A percentile compares a stretch with the other conserved stretches of the same genome.
These are phyloP conservation scores for carrot (Daucus carota) DNA, from an alignment of 129 eudicot species.

Conservation along the genomic window DH1_v3.0 NC_030383.2:44865501-44866000, in stretches of 20 bases:
- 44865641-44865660: background rate
- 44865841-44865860: too few species aligned
- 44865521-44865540: background rate
- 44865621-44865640: conserved; percentile 3
- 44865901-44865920: too few species aligned
- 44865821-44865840: too few species aligned
- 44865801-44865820: too few species aligned
- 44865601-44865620: background rate
- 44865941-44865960: too few species aligned
- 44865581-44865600: background rate
- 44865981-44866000: too few species aligned
- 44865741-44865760: background rate
- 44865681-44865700: background rate
- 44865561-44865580: background rate
- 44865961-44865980: too few species aligned
- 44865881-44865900: too few species aligned
- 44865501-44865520: conserved; percentile 39
- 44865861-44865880: too few species aligned
- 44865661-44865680: background rate
- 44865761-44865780: background rate
- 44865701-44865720: background rate
- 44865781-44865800: background rate
- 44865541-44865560: background rate
- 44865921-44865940: too few species aligned
- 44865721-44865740: background rate